These are phyloP conservation scores for Pulveroboletus sp. DNA, from an alignment of 768 basidiomycete genomes.

Conservation along the genomic window DNA sequence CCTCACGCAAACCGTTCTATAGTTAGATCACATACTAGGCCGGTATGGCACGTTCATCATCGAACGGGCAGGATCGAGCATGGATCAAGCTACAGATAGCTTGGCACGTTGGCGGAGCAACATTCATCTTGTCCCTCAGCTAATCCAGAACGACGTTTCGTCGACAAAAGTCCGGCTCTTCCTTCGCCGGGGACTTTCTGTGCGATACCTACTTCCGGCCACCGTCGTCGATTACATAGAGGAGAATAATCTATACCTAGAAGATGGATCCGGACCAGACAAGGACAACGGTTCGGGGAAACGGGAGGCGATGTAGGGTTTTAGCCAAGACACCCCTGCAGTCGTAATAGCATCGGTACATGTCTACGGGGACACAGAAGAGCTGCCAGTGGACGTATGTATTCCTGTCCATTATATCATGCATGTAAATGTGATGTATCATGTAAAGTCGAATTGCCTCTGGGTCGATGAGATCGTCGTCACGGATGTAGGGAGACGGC, in stretches of 20 bases:
- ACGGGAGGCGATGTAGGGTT: conserved; percentile 18
- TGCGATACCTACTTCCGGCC: conserved; percentile 86
- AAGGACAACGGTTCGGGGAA: conserved; percentile 33
- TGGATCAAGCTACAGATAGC: conserved; percentile 75
- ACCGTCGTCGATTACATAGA: conserved; percentile 95
- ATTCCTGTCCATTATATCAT: background rate
- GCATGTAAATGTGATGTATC: background rate
- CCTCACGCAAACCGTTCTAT: conserved; percentile 11
- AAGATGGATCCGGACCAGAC: conserved; percentile 42
- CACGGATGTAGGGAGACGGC: background rate
- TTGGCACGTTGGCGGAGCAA: conserved; percentile 76
- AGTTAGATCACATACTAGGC: conserved; percentile 96
- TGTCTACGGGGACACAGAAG: background rate
- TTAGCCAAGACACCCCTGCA: conserved; percentile 9
- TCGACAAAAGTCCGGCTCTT: conserved; percentile 89
- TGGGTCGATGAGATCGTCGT: background rate
- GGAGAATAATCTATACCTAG: conserved; percentile 69
- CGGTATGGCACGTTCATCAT: conserved; percentile 93
- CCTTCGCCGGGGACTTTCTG: conserved; percentile 72
- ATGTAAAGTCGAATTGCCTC: no score
- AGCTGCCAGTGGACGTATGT: no score
- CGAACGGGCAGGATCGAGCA: conserved; percentile 89
- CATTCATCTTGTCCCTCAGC: conserved; percentile 87
- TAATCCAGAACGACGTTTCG: conserved; percentile 96
- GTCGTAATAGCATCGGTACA: background rate